phyloP scores from a whole-genome alignment of 2,329 filamentous ascomycete species.

The Cercospora sp. region DNA sequence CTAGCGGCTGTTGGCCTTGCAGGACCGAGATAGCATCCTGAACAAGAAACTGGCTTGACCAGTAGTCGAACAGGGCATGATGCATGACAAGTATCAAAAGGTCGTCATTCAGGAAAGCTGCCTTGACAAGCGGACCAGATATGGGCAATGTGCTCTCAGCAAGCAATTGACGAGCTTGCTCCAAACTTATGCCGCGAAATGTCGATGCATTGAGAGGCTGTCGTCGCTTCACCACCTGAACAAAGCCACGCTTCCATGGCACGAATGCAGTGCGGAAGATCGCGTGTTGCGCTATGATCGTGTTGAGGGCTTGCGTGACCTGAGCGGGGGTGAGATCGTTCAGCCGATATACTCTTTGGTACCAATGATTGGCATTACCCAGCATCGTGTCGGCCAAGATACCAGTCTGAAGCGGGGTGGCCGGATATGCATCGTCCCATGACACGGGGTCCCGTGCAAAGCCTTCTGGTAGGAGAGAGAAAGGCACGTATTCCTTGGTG shows the following conservation, averaged over 20 bases:
- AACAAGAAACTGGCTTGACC: conserved; percentile 46
- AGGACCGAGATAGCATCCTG: conserved; percentile 26
- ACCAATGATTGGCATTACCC: background rate
- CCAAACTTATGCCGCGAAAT: background rate
- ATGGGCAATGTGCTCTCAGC: background rate
- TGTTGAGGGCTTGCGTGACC: background rate
- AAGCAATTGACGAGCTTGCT: background rate
- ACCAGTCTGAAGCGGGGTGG: background rate
- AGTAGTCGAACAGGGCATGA: conserved; percentile 9
- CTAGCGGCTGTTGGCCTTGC: background rate
- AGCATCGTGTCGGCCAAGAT: background rate
- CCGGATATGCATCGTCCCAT: background rate
- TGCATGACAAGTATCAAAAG: conserved; percentile 10
- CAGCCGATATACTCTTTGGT: background rate
- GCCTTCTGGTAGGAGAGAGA: background rate
- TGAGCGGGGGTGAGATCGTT: background rate
- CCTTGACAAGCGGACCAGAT: background rate
- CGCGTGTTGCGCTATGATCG: background rate
- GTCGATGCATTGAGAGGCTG: background rate
- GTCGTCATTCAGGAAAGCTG: background rate
- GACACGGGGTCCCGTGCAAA: background rate
- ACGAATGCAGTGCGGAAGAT: background rate
- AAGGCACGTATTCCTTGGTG: background rate
- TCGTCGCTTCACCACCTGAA: background rate
- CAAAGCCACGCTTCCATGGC: background rate